phyloP scores from a whole-genome alignment of 306 rosid species.

The Echinosophora koreensis region DNA sequence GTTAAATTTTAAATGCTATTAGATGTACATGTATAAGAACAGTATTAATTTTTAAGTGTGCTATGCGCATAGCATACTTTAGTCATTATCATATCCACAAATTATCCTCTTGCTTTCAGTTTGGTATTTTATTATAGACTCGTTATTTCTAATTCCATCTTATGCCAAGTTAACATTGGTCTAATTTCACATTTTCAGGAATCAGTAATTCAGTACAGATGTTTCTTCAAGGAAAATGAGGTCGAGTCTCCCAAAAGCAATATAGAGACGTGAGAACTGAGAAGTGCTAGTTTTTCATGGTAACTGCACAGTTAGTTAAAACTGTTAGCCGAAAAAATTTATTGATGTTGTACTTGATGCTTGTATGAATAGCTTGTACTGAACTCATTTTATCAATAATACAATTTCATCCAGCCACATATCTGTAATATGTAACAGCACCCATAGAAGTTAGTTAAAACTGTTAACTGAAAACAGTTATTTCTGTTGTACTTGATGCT shows the following conservation, averaged over 20 bases:
- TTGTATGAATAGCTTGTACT: no score
- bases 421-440: no score
- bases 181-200: constrained; percentile 17
- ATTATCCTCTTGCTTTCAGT: neutral
- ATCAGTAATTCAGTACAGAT: constrained; percentile 2
- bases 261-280: neutral
- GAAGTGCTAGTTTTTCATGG: constrained; percentile 24
- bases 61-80: neutral
- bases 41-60: neutral
- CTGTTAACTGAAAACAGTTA: no score
- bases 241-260: constrained; percentile 26
- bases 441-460: no score
- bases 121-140: neutral
- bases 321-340: no score
- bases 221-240: constrained; percentile 25
- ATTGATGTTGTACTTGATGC: no score
- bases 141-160: constrained; percentile 6
- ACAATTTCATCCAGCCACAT: no score
- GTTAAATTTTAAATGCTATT: constrained; percentile 5
- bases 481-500: no score
- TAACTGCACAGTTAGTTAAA: no score
- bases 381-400: no score
- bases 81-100: neutral
- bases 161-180: neutral
- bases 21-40: neutral